Percentiles rank a stretch among this genome's conserved stretches.
These are phyloP conservation scores for Acanthamoeba royreba DNA, from an alignment of 208 protist genomes.

Conservation along the genomic window DNA sequence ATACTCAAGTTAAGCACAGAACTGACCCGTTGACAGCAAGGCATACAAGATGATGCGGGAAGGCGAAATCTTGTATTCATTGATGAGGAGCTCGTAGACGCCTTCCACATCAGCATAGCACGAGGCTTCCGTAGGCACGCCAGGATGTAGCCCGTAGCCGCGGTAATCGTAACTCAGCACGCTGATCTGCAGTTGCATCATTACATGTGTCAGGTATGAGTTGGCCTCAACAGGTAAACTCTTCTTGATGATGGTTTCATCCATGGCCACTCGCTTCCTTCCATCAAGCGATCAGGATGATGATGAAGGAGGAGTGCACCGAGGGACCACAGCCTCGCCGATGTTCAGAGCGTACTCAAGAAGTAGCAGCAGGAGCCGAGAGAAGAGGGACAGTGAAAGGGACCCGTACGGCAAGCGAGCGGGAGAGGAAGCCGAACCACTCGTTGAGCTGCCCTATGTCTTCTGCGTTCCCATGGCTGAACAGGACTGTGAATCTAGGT, in stretches of 20 bases:
- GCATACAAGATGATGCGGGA: slow-evolving; percentile 12
- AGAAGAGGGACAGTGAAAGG: neutral
- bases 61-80: neutral
- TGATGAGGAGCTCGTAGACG: neutral
- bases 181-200: neutral
- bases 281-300: too few relatives aligned
- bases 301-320: too few relatives aligned
- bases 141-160: neutral
- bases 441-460: slow-evolving; percentile 31
- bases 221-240: too few relatives aligned
- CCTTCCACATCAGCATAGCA: neutral
- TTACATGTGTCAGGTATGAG: too few relatives aligned
- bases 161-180: slow-evolving; percentile 20
- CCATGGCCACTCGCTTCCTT: too few relatives aligned
- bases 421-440: neutral
- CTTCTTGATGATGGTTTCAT: too few relatives aligned
- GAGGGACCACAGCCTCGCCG: too few relatives aligned
- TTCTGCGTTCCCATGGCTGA: slow-evolving; percentile 18
- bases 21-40: too few relatives aligned
- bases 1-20: too few relatives aligned
- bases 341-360: too few relatives aligned
- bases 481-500: neutral
- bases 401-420: neutral
- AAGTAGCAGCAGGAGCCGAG: neutral
- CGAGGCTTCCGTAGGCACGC: neutral